Evolutionary conservation across 139 green algal species (phyloP), one percentile per base, ranked within the genome.

Genomic region (Volvox reticuliferus): DNA sequence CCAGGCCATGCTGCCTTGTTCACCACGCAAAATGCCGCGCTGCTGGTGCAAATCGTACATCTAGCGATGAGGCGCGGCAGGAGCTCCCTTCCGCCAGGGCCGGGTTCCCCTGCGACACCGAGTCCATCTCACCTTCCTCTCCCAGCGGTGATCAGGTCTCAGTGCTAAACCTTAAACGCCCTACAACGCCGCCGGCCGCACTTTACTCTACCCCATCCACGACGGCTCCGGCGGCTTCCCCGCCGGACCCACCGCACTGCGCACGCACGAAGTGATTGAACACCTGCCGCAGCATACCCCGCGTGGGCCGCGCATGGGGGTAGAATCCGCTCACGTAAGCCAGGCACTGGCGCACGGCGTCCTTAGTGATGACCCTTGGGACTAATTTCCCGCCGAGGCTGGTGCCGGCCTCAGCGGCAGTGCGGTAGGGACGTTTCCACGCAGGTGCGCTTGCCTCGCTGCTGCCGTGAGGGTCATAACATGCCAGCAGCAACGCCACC

Each of bases 261-360:
- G 32, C 79, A 0, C 14, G 76, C 86, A 95, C 85, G 81, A 98
- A 98, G 35, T 95, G 95, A 84, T 96, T 97, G 90, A 92, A 98
- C 19, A 98, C 96, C 92, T 98, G 96, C 79, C 96, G 96, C 21
- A 98, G 88, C 85, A 94, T 94, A 50, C 88, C 94, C 0, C 95
- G 78, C 0, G 93, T 96, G 19, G 96, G 95, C 19, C 95, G 90
- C 0, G 93, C 95, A 0, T 87, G 16, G 17, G 96, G 96, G 89
- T 94, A 97, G 65, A 87, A 89, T 0, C 37, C 63, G 61, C 88
- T 94, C 13, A 98, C 92, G 14, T 92, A 85, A 0, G 95, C 95
- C 71, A 98, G 86, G 35, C 93, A 78, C 81, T 94, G 94, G 21
- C 96, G 86, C 30, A 98, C 93, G 12, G 88, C 89, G 21, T 95